These are phyloP conservation scores for Climacium dendroides DNA, from an alignment of 225 moss, liverwort and hornwort genomes.

Conservation along the genomic window DNA sequence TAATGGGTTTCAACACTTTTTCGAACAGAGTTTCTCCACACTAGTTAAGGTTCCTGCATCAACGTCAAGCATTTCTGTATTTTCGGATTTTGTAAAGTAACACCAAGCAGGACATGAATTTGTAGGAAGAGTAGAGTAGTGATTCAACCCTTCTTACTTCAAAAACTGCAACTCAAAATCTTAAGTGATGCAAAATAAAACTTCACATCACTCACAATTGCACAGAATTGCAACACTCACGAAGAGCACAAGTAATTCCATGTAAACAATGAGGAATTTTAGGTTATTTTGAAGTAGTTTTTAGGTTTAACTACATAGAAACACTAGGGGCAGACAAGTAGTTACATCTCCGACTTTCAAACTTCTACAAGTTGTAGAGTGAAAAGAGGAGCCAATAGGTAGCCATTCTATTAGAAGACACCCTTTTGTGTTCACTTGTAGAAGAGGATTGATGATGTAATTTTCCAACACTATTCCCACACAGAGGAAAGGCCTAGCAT, in stretches of 20 bases:
- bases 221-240: background rate
- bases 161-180: background rate
- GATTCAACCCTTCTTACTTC: background rate
- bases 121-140: background rate
- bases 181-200: background rate
- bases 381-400: no score
- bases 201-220: background rate
- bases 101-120: background rate
- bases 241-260: background rate
- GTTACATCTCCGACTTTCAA: no score
- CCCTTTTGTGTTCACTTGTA: no score
- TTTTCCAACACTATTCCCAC: no score
- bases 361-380: no score
- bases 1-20: background rate
- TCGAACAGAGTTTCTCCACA: background rate
- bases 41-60: background rate
- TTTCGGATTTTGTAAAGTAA: background rate
- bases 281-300: background rate
- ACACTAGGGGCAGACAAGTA: background rate
- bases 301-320: background rate
- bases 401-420: no score
- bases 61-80: rapidly evolving
- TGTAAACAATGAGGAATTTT: background rate
- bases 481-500: no score
- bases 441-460: no score